Conservation (phyloP, 148 eudicot genomes). For the Bassia scoparia region DNA sequence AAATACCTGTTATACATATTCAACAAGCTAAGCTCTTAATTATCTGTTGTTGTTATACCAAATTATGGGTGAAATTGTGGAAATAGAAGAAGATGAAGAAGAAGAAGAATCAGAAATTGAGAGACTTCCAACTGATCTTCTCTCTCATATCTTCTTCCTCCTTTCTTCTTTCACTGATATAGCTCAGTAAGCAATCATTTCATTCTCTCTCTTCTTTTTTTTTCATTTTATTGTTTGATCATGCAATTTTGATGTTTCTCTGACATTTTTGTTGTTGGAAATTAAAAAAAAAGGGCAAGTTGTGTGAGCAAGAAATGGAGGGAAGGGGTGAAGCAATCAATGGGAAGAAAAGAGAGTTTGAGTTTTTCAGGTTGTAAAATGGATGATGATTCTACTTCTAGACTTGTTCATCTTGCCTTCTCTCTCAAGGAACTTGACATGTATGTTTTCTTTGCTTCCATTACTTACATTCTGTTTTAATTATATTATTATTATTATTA, state of each 20-base stretch:
- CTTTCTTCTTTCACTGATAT: conserved; percentile 76
- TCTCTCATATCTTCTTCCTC: conserved; percentile 62
- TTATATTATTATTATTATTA: too few species aligned
- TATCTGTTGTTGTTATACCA: neutral
- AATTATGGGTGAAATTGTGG: conserved; percentile 17
- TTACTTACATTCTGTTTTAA: too few species aligned
- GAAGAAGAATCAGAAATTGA: conserved; percentile 64
- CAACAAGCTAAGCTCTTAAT: neutral
- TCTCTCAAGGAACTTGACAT: conserved; percentile 90
- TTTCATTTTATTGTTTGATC: too few species aligned
- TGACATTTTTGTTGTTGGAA: neutral
- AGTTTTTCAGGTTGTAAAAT: conserved; percentile 86
- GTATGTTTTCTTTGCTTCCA: too few species aligned
- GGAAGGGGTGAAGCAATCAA: conserved; percentile 72
- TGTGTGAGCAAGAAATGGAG: conserved; percentile 81
- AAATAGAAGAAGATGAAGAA: conserved; percentile 28
- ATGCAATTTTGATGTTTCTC: too few species aligned
- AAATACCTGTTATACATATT: too few species aligned
- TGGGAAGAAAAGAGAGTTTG: conserved; percentile 60
- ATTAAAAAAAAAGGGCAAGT: conserved; percentile 47
- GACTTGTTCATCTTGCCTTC: conserved; percentile 69
- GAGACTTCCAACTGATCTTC: conserved; percentile 64
- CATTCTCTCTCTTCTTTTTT: too few species aligned
- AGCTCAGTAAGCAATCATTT: conserved; percentile 56
- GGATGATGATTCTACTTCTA: conserved; percentile 80